Evolutionary conservation across 2,329 filamentous ascomycete species (phyloP).

Genomic region (Colletotrichum aenigma): DNA sequence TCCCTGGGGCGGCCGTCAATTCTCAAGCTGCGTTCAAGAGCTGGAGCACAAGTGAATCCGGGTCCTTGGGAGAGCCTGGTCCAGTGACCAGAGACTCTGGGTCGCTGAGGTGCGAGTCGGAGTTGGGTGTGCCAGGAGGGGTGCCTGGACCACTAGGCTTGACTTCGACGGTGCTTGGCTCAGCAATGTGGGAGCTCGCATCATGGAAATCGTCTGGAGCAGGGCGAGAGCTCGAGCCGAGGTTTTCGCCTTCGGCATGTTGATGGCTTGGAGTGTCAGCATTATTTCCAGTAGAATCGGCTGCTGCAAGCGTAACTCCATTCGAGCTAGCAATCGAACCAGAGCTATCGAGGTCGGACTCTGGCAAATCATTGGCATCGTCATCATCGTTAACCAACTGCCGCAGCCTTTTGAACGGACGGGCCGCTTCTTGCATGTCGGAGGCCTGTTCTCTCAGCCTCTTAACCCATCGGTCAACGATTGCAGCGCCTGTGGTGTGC

Average conservation of each 20-base stretch:
- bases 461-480: neutral
- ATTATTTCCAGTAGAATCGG: neutral
- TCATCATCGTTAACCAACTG: neutral
- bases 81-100: neutral
- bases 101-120: neutral
- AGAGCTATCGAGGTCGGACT: fast-evolving
- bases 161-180: neutral
- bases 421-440: neutral
- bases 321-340: neutral
- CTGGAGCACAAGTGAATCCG: neutral
- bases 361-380: neutral
- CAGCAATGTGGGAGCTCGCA: neutral
- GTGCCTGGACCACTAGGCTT: neutral
- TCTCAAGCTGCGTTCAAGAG: neutral
- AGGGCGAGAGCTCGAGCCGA: neutral
- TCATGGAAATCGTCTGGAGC: neutral
- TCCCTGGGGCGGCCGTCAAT: neutral
- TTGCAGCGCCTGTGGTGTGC: neutral
- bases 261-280: neutral
- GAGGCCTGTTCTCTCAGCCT: neutral
- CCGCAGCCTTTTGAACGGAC: neutral
- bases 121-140: neutral
- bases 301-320: neutral
- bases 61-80: neutral
- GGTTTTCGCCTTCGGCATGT: neutral